Evolutionary conservation across 495 filamentous ascomycete species (phyloP), one percentile per base, ranked within the genome.

Genomic region (Neurospora sp.): DNA sequence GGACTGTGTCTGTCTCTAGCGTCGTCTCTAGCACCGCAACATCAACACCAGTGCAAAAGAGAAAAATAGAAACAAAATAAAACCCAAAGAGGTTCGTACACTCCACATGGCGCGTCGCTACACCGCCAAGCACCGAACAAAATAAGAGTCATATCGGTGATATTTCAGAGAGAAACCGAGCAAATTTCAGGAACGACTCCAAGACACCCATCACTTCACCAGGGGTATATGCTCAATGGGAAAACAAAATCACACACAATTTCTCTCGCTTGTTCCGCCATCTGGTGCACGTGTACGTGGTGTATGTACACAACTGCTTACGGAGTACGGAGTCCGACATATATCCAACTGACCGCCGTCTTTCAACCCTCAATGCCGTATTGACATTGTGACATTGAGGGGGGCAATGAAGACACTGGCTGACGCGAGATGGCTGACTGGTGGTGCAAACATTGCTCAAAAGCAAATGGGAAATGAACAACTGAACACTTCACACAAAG

Each of bases 401-500:
- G 53, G 53, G 14, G 27, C 53, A 8, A 65, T 65, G 27, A 65
- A 35, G 53, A 35, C 53, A 65, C 53, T 8, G 53, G 53, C 53
- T 77, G 72, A 77, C 71, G 76, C 74, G 74, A 76, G 70, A 75
- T 73, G 72, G 74, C 71, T 71, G 76, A 74, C 12, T 42, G 12
- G 74, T 77, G 74, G 74, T 77, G 74, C 75, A 74, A 75, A 39
- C 41, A 31, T 41, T 41, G 35, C 27, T 4, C 47, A 2, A 12
- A 59, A 59, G 47, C 47, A 59, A 27, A 35, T 61, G 53, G 53
- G 53, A 31, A 31, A 61, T 61, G 53, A 61, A 37, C 53, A 65
- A 35, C 27, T 35, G 14, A 61, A 31, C 53, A 65, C 22, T 65
- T 65, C 53, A 65, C 7, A 65, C 40, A 37, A 39, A 40, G 22